phyloP scores from a whole-genome alignment of 257 asterid species.

The Ballota nigra region DNA sequence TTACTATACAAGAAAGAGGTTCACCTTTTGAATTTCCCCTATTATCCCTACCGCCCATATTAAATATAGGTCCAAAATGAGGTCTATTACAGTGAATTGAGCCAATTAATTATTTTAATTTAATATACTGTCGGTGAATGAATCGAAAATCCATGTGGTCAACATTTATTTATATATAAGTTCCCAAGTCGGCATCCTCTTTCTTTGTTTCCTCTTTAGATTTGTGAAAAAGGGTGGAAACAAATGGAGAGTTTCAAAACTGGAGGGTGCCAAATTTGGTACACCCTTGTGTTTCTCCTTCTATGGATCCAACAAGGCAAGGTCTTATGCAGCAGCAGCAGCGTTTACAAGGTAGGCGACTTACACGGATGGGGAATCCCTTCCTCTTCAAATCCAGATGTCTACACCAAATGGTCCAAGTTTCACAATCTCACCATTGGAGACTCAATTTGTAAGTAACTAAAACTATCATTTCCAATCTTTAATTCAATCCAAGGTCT shows the following conservation, averaged over 20 bases:
- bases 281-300: constrained; percentile 34
- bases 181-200: background rate
- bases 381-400: constrained; percentile 48
- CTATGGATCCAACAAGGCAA: constrained; percentile 36
- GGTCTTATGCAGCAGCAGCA: constrained; percentile 40
- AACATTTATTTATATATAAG: constrained; percentile 6
- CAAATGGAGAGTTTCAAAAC: constrained; percentile 48
- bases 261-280: constrained; percentile 30
- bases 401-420: constrained; percentile 69
- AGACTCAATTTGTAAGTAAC: constrained; percentile 74
- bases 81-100: constrained; percentile 21
- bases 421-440: constrained; percentile 55
- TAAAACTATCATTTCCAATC: no score
- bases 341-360: constrained; percentile 72
- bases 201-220: background rate
- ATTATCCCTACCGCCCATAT: no score
- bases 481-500: no score
- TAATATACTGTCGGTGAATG: background rate
- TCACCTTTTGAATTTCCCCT: no score
- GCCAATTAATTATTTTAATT: background rate
- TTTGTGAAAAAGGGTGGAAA: background rate
- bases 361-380: constrained; percentile 74
- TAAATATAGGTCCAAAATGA: background rate
- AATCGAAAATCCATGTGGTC: background rate
- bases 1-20: no score